Evolutionary conservation across 441 rosid genomes (phyloP), one percentile per base, ranked within the genome.

Genomic region (Biscutella laevigata): DNA sequence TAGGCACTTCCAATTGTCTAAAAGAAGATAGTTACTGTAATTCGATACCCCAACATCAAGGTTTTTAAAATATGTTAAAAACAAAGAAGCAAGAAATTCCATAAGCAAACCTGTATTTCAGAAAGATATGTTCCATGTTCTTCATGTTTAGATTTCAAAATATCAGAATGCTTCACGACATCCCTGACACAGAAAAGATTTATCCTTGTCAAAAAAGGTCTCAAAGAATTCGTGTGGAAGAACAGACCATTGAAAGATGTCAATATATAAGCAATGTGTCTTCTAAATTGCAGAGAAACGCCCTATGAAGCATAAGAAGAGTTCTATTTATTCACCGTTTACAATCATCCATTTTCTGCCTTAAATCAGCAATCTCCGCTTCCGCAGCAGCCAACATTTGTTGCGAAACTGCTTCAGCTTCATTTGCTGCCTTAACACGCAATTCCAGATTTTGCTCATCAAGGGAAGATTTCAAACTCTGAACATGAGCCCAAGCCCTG

Each of bases 1-100:
- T 94, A 94, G 49, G 85, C 88, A 70, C 78, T 94, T 61, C 94
- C 95, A 64, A 89, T 94, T 41, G 97, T 79, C 97, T 94, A 78
- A 51, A 75, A 61, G 61, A 61, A 74, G 72, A 74, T 40, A 63
- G 57, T 53, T 53, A 63, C 55, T 55, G 58, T 59, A 64, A 70
- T 52, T 50, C 50, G 34, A 39, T 62, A 52, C n/a, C 59, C 36
- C 56, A 67, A 53, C 51, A 43, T 39, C 34, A 50, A 46, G 20
- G 55, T 21, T 47, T 33, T 43, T 58, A 42, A 49, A 61, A 38
- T 24, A n/a, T 48, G 19, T 9, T 38, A 12, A 17, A 12, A 44
- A 22, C 25, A 71, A 40, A 52, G 21, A 35, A 22, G 57, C 42
- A 15, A 45, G 58, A 43, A 20, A 35, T 21, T 5, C 35, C 30